Conservation (phyloP, 495 filamentous ascomycete species). For the Talaromyces thailandensis region DNA sequence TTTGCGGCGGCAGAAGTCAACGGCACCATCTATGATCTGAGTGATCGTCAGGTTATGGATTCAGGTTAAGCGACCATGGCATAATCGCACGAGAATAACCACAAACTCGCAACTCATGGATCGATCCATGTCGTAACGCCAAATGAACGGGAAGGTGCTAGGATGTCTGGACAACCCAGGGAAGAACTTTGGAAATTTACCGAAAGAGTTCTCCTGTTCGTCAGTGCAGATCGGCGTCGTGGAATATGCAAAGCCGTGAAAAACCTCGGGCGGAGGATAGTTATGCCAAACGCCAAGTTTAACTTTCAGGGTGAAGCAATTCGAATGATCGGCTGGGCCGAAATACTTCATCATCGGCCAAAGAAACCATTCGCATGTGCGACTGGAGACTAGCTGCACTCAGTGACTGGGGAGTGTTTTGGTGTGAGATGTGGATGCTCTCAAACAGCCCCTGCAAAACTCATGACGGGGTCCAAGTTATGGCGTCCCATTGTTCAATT, state of each 20-base stretch:
- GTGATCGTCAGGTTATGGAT: too few species aligned
- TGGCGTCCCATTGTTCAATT: neutral
- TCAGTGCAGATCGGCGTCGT: neutral
- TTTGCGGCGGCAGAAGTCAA: neutral
- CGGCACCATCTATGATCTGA: neutral
- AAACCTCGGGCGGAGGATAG: neutral
- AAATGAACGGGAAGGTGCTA: neutral
- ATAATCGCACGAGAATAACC: too few species aligned
- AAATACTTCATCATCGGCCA: neutral
- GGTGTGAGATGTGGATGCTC: neutral
- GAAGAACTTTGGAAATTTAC: neutral
- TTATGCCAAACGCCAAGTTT: neutral
- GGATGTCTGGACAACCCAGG: neutral
- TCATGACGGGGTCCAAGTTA: neutral
- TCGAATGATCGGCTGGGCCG: neutral
- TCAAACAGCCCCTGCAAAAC: neutral
- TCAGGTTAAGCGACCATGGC: too few species aligned
- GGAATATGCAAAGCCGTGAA: neutral
- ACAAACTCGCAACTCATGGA: too few species aligned
- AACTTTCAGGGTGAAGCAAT: neutral
- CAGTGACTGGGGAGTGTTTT: neutral
- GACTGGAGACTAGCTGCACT: neutral
- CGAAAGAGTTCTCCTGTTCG: neutral
- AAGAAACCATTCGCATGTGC: neutral
- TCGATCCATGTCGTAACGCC: too few species aligned